Percentiles rank a stretch among this genome's conserved stretches.
Evolutionary conservation across 192 early-diverging fungal genomes (phyloP).

Genomic region (Linnemannia exigua): DNA sequence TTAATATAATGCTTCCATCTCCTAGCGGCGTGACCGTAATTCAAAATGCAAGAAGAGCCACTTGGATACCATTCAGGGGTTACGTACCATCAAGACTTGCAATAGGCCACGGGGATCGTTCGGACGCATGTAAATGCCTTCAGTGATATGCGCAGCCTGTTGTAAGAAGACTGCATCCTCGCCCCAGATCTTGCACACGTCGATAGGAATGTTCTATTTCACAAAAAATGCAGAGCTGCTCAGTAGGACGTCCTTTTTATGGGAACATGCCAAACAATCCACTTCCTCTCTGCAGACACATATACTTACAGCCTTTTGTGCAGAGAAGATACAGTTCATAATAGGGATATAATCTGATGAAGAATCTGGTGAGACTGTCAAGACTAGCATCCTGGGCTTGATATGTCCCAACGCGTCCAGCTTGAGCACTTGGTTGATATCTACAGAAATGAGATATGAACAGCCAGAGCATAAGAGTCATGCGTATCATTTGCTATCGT

Average conservation of each 20-base stretch:
- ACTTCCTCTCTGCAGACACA: neutral
- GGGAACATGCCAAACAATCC: neutral
- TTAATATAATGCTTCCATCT: neutral
- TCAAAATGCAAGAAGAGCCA: too few relatives aligned
- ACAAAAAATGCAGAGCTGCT: neutral
- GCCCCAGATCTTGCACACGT: conserved; percentile 89
- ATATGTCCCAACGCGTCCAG: conserved; percentile 67
- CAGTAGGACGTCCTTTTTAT: neutral
- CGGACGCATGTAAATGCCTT: conserved; percentile 86
- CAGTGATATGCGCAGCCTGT: conserved; percentile 92
- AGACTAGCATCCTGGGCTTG: conserved; percentile 84
- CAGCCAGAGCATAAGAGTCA: neutral
- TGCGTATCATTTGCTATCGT: neutral
- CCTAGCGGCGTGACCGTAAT: too few relatives aligned
- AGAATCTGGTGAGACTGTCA: conserved; percentile 91
- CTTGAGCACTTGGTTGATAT: conserved; percentile 77
- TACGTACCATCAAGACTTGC: conserved; percentile 87
- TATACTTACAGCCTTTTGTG: conserved; percentile 83
- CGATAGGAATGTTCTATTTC: conserved; percentile 84
- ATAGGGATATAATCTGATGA: conserved; percentile 94
- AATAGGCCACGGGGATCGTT: conserved; percentile 79
- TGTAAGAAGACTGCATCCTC: conserved; percentile 90
- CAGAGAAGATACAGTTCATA: conserved; percentile 99
- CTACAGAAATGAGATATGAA: conserved; percentile 43
- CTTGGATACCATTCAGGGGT: neutral